Evolutionary conservation across 805 yeast genomes (phyloP).

Genomic region (Lipomyces mesembrius): DNA sequence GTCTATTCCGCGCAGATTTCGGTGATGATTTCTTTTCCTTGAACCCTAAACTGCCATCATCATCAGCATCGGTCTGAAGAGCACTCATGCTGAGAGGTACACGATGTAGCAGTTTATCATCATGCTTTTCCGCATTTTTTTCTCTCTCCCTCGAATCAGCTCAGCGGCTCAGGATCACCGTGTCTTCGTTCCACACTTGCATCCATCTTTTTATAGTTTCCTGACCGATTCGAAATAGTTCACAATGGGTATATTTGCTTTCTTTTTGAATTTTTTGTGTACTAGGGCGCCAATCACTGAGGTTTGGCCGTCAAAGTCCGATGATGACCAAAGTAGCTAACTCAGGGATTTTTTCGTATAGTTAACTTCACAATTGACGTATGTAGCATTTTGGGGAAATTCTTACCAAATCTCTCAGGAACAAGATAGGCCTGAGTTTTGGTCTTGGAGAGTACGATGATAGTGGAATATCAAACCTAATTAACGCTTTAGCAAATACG

Average conservation of each 20-base stretch:
- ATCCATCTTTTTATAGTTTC: conserved; percentile 15
- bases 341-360: conserved; percentile 5
- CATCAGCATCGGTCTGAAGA: not conserved
- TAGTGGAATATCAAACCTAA: conserved; percentile 6
- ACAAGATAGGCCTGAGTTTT: not conserved
- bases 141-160: conserved; percentile 24
- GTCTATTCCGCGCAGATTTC: not conserved
- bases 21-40: not conserved
- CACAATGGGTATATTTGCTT: conserved; percentile 43
- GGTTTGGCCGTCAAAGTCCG: not conserved
- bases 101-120: conserved; percentile 11
- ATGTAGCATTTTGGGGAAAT: conserved; percentile 11
- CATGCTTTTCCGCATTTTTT: conserved; percentile 30
- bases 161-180: conserved; percentile 32
- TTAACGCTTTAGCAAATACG: conserved; percentile 75
- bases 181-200: conserved; percentile 16
- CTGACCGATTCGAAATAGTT: conserved; percentile 30
- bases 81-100: not conserved
- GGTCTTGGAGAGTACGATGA: conserved; percentile 2
- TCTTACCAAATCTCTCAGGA: not conserved
- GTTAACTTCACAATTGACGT: conserved; percentile 40
- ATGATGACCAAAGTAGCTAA: conserved; percentile 8
- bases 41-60: not conserved
- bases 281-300: not conserved
- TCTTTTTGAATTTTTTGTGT: not conserved